Conservation (phyloP, 345 rosid species). For the Eutrema heterophyllum region DNA sequence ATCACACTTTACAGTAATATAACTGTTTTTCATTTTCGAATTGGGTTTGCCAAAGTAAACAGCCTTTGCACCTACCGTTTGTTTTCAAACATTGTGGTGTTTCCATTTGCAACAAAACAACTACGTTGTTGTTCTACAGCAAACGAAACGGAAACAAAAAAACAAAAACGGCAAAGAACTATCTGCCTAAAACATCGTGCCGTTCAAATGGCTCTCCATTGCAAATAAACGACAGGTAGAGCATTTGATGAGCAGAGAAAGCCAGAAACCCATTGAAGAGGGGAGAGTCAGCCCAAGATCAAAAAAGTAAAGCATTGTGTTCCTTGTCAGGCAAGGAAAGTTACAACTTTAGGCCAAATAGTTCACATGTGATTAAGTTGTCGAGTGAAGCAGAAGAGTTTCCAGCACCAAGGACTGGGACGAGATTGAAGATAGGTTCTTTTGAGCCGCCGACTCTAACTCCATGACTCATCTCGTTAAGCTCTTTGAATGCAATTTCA, state of each 20-base stretch:
- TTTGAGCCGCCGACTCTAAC: conserved; percentile 15
- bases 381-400: conserved; percentile 47
- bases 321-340: neutral
- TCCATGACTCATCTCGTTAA: conserved; percentile 34
- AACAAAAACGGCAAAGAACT: neutral
- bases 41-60: neutral
- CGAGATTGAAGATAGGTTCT: conserved; percentile 50
- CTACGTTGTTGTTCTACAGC: conserved; percentile 22
- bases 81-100: conserved; percentile 8
- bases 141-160: neutral
- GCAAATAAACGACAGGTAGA: conserved; percentile 4
- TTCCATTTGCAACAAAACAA: conserved; percentile 12
- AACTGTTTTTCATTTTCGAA: neutral
- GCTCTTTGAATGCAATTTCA: conserved; percentile 42
- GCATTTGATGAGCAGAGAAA: neutral
- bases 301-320: neutral
- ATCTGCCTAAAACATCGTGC: conserved; percentile 14
- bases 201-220: conserved; percentile 2
- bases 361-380: conserved; percentile 63
- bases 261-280: neutral
- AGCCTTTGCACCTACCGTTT: neutral
- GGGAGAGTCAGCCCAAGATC: neutral
- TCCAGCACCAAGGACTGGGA: conserved; percentile 70
- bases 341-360: conserved; percentile 56
- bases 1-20: neutral